These are phyloP conservation scores for Fraxinus angustifolia DNA, from an alignment of 305 asterid species.

Conservation along the genomic window DNA sequence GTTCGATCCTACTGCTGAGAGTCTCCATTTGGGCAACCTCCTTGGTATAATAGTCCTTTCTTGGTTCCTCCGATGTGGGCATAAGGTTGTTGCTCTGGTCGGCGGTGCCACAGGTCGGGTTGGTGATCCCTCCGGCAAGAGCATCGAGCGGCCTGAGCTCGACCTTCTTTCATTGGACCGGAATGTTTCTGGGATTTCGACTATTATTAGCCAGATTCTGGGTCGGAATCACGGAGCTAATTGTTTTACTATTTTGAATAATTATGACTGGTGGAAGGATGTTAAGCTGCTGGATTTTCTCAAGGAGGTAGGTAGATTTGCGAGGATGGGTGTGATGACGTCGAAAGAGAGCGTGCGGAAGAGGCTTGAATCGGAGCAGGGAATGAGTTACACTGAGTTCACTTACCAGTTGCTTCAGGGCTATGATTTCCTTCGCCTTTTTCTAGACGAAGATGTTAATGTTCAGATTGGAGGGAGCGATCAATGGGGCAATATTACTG, in stretches of 20 bases:
- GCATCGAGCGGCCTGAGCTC: slow-evolving; percentile 74
- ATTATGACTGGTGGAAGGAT: slow-evolving; percentile 91
- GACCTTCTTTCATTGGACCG: slow-evolving; percentile 42
- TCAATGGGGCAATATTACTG: slow-evolving; percentile 93
- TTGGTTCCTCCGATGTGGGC: slow-evolving; percentile 88
- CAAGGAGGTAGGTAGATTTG: slow-evolving; percentile 62
- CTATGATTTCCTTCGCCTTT: slow-evolving; percentile 69
- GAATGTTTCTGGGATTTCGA: slow-evolving; percentile 49
- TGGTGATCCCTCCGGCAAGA: slow-evolving; percentile 94
- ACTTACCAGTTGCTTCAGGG: slow-evolving; percentile 82
- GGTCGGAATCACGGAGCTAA: slow-evolving; percentile 28
- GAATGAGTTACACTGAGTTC: slow-evolving; percentile 88
- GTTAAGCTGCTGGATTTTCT: slow-evolving; percentile 67
- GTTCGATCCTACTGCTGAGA: slow-evolving; percentile 89
- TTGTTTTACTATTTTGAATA: slow-evolving; percentile 49
- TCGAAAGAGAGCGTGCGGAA: slow-evolving; percentile 79
- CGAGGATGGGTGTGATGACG: slow-evolving; percentile 81
- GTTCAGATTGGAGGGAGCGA: slow-evolving; percentile 92
- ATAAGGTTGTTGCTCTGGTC: slow-evolving; percentile 61
- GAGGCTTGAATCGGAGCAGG: slow-evolving; percentile 74
- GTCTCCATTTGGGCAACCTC: slow-evolving; percentile 89
- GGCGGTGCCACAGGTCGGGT: slow-evolving; percentile 97
- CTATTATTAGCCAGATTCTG: slow-evolving; percentile 43
- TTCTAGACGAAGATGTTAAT: slow-evolving; percentile 50
- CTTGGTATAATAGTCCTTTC: slow-evolving; percentile 77